Percentiles rank a stretch among this genome's conserved stretches.
phyloP scores from a whole-genome alignment of 768 basidiomycete genomes.

The Lentinula aciculospora region DNA sequence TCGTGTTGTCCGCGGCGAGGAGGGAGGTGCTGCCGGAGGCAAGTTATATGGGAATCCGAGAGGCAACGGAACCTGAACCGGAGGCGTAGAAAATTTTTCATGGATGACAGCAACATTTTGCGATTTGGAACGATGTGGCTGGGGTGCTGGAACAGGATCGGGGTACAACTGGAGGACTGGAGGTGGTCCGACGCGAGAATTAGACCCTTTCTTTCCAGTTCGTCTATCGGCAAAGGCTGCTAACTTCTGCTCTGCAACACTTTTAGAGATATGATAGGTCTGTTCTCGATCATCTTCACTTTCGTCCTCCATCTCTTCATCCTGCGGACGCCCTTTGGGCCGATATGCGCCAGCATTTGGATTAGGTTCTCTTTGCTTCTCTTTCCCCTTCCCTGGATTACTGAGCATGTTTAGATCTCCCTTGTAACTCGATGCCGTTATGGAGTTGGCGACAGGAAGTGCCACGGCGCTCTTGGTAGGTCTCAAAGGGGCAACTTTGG shows the following conservation, averaged over 20 bases:
- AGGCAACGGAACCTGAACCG: slow-evolving; percentile 51
- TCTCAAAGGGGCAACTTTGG: slow-evolving; percentile 28
- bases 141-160: slow-evolving; percentile 1
- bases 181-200: slow-evolving; percentile 1
- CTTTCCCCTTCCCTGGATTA: not conserved
- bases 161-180: slow-evolving; percentile 11
- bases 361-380: slow-evolving; percentile 18
- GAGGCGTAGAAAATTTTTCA: slow-evolving; percentile 10
- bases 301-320: slow-evolving; percentile 63
- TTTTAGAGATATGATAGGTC: slow-evolving; percentile 48
- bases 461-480: slow-evolving; percentile 56
- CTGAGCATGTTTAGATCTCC: not conserved
- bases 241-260: slow-evolving; percentile 59
- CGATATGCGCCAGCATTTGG: slow-evolving; percentile 42
- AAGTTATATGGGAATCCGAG: slow-evolving; percentile 69
- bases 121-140: slow-evolving; percentile 12
- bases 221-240: slow-evolving; percentile 6
- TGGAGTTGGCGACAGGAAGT: slow-evolving; percentile 39
- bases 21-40: slow-evolving; percentile 45
- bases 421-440: slow-evolving; percentile 15
- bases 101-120: slow-evolving; percentile 3
- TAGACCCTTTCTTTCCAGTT: not conserved
- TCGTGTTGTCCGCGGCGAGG: slow-evolving; percentile 61
- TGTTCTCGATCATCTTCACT: slow-evolving; percentile 41
- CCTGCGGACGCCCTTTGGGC: slow-evolving; percentile 60